Base-by-base conservation (phyloP, 148 eudicot genomes). In the Linanthus parryae region DNA sequence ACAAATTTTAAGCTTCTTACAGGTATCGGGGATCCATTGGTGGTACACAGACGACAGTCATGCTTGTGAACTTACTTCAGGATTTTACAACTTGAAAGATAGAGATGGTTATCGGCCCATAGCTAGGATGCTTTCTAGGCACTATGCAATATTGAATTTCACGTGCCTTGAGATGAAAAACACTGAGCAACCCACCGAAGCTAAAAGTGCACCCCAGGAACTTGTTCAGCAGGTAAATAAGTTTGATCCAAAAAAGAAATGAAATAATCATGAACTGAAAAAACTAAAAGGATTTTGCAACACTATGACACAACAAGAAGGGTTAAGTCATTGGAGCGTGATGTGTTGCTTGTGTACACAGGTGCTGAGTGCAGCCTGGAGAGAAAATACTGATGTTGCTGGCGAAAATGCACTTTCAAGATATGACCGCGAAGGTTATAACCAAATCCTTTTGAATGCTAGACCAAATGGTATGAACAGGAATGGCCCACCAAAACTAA, bases 21-120 rank as follows among this genome's bases (percentile, higher is more conserved):
- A 86, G 95, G 83, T 85, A 35, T 70, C 92, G 0, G 95, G 88
- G 53, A 77, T 90, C 51, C 95, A 90, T 53, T 90, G 97, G 97
- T 90, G 95, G 92, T 86, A 83, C 47, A 73, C 29, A 17, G 77
- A 83, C 38, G 56, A 64, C 11, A 75, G 75, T 36, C 95, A 85
- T 53, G 88, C 92, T 21, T 83, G 88, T 8, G 97, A 90, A 64
- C 65, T 90, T 13, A 85, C 95, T 40, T 70, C 92, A 15, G 97
- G 97, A 56, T 90, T 73, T 67, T 85, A 90, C 53, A 90, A 85
- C 74, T 48, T 80, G 73, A 68, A 49, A 3, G 72, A 73, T 24
- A 63, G 88, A 61, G 92, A 90, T 28, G 97, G 94, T 1, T 83
- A 86, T 51, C 73, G 88, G n/a, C 83, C 95, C 24, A 72, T 85